Evolutionary conservation across 495 filamentous ascomycete species (phyloP).

Genomic region (Copromyces sp.): DNA sequence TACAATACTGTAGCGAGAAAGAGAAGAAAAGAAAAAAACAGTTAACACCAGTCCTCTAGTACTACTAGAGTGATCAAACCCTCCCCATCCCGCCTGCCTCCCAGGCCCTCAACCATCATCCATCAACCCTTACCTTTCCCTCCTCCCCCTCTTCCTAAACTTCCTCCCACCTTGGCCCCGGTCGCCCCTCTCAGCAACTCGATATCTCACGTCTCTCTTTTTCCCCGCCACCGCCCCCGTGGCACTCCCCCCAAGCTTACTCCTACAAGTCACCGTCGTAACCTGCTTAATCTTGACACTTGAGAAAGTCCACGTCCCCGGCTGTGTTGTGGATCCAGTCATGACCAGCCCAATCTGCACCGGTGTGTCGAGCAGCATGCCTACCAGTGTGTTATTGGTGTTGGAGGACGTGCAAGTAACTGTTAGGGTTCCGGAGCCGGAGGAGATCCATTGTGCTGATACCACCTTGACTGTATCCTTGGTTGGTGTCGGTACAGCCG

Average conservation of each 20-base stretch:
- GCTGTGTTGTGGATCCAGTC: background rate
- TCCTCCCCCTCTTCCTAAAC: background rate
- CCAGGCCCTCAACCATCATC: background rate
- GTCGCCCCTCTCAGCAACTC: background rate
- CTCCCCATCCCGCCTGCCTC: too few species aligned
- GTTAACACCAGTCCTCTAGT: background rate
- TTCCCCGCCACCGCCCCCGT: background rate
- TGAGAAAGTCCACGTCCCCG: background rate
- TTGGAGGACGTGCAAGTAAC: slow-evolving; percentile 12
- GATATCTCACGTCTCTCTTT: background rate
- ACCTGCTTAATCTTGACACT: background rate
- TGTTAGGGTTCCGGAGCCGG: slow-evolving; percentile 11
- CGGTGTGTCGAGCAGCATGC: slow-evolving; percentile 26
- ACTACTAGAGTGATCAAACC: background rate
- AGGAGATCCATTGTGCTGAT: slow-evolving; percentile 8
- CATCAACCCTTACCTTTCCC: too few species aligned
- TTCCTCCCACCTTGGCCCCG: background rate
- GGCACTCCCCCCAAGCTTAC: background rate
- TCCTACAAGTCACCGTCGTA: background rate
- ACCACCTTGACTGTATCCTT: slow-evolving; percentile 3
- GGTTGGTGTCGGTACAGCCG: accelerated
- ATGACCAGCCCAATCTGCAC: background rate
- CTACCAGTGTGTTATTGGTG: slow-evolving; percentile 23
- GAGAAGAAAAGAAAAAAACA: too few species aligned
- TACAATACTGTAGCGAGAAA: background rate